phyloP scores from a whole-genome alignment of 2,329 filamentous ascomycete species.

The Botryotinia convoluta region DNA sequence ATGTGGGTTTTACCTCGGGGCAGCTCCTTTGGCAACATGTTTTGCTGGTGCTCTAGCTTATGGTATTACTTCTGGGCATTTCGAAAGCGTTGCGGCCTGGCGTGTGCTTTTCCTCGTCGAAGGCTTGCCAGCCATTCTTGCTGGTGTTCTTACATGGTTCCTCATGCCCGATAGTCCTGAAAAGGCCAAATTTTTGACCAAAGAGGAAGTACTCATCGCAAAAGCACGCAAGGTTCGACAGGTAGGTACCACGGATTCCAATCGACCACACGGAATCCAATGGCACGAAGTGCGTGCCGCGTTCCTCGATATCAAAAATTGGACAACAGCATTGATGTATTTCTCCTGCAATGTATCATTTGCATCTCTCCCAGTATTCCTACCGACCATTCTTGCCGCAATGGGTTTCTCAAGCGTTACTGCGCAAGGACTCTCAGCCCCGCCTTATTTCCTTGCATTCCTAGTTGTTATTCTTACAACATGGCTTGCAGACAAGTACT shows the following conservation, averaged over 20 bases:
- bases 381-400: conserved; percentile 60
- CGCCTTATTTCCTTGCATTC: conserved; percentile 68
- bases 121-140: conserved; percentile 57
- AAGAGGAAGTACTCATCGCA: conserved; percentile 50
- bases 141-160: conserved; percentile 55
- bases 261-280: conserved; percentile 47
- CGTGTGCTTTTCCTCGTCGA: conserved; percentile 64
- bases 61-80: conserved; percentile 61
- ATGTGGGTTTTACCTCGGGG: conserved; percentile 66
- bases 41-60: conserved; percentile 69
- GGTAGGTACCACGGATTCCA: conserved; percentile 48
- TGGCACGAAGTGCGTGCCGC: conserved; percentile 47
- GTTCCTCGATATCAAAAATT: conserved; percentile 46
- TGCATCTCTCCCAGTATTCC: conserved; percentile 61
- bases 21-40: conserved; percentile 64
- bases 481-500: conserved; percentile 63
- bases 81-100: conserved; percentile 55
- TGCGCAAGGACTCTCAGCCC: conserved; percentile 70
- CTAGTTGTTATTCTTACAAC: conserved; percentile 59
- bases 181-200: conserved; percentile 49
- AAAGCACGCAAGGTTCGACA: conserved; percentile 52
- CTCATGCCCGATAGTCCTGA: conserved; percentile 52
- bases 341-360: conserved; percentile 64
- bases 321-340: conserved; percentile 47
- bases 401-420: conserved; percentile 68